phyloP scores from a whole-genome alignment of 2,329 filamentous ascomycete species.

The Neospermospora avenae region DNA sequence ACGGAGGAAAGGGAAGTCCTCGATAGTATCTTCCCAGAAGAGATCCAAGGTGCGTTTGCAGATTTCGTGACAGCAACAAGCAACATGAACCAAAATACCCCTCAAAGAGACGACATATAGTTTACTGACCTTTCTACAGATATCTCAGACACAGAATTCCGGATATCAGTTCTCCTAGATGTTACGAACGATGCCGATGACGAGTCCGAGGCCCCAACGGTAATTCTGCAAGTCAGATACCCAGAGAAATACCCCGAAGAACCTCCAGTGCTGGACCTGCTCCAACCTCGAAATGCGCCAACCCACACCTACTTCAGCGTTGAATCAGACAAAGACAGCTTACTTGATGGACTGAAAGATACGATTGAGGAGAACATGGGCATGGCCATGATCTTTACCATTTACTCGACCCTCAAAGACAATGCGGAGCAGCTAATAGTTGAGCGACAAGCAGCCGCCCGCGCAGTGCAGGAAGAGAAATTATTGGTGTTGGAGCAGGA shows the following conservation, averaged over 20 bases:
- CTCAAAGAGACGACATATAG: neutral
- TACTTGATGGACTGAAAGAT: constrained; percentile 68
- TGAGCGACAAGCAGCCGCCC: constrained; percentile 65
- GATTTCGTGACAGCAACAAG: neutral
- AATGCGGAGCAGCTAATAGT: constrained; percentile 80
- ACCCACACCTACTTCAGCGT: constrained; percentile 75
- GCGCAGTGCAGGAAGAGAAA: constrained; percentile 54
- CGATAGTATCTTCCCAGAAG: constrained; percentile 96
- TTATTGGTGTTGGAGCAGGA: constrained; percentile 68
- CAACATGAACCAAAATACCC: neutral
- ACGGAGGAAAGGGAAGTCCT: constrained; percentile 95
- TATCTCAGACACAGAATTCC: constrained; percentile 84
- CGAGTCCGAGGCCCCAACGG: constrained; percentile 60
- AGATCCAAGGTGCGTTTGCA: constrained; percentile 72
- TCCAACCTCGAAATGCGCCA: constrained; percentile 65
- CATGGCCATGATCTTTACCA: constrained; percentile 96
- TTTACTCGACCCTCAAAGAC: constrained; percentile 86
- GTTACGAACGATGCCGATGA: constrained; percentile 63
- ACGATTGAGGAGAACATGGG: constrained; percentile 90
- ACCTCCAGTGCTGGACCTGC: constrained; percentile 77
- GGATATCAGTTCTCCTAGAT: constrained; percentile 82
- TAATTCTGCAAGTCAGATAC: constrained; percentile 83
- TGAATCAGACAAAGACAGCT: constrained; percentile 69
- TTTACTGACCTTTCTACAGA: constrained; percentile 50
- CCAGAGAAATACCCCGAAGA: constrained; percentile 89